Conservation (phyloP, 495 filamentous ascomycete species). For the Xylaria acuta region DNA sequence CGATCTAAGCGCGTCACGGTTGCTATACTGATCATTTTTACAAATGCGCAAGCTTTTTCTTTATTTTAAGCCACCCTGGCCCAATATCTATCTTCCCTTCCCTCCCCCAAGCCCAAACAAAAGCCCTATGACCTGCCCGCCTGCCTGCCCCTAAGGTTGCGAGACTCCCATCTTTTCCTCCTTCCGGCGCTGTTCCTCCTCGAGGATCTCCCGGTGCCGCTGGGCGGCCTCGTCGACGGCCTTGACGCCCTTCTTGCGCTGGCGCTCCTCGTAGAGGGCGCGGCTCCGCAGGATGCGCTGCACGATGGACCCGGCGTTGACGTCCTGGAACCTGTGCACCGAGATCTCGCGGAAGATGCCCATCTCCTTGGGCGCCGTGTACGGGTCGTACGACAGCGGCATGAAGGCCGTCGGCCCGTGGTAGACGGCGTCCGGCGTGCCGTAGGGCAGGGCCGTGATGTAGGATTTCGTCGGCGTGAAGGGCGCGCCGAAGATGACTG, state of each 20-base stretch:
- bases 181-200: conserved; percentile 55
- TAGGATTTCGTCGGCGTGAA: conserved; percentile 81
- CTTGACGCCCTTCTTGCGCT: conserved; percentile 87
- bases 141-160: background rate
- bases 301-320: conserved; percentile 94
- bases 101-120: background rate
- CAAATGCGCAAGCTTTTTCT: background rate
- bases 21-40: background rate
- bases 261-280: conserved; percentile 85
- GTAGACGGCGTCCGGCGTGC: conserved; percentile 82
- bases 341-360: conserved; percentile 78
- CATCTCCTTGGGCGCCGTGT: conserved; percentile 75
- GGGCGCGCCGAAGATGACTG: conserved; percentile 86
- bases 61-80: background rate
- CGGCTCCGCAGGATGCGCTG: conserved; percentile 83
- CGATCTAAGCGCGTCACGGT: background rate
- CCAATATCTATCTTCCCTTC: no score
- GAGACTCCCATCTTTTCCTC: conserved; percentile 38
- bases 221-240: conserved; percentile 70
- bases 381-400: conserved; percentile 85
- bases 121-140: no score
- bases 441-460: conserved; percentile 74
- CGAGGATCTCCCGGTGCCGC: conserved; percentile 59
- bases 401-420: conserved; percentile 95
- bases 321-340: conserved; percentile 76